Conservation (phyloP, 2,329 filamentous ascomycete genomes). For the Epichloe aotearoae region DNA sequence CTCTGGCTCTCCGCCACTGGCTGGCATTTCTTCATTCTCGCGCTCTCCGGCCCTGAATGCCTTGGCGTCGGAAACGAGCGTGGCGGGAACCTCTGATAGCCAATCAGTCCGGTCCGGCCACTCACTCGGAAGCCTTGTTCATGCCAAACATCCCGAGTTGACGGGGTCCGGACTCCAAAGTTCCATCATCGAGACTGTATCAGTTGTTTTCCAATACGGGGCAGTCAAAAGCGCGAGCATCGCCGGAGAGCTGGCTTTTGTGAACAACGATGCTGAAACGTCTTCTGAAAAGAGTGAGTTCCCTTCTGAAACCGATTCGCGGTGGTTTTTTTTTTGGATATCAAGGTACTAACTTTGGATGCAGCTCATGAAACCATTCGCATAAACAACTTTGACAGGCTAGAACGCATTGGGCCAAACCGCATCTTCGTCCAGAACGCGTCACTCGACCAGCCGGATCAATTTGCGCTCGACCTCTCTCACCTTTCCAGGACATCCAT, state of each 20-base stretch:
- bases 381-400: constrained; percentile 73
- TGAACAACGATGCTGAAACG: constrained; percentile 48
- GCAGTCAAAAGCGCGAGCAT: constrained; percentile 58
- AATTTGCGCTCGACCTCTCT: constrained; percentile 64
- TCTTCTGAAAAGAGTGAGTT: constrained; percentile 35
- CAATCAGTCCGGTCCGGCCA: constrained; percentile 84
- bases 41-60: constrained; percentile 37
- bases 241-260: constrained; percentile 78
- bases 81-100: constrained; percentile 58
- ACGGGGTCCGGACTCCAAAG: constrained; percentile 68
- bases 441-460: constrained; percentile 51
- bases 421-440: constrained; percentile 73
- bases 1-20: constrained; percentile 8
- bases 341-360: neutral
- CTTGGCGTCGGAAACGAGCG: constrained; percentile 49
- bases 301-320: neutral
- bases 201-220: constrained; percentile 66
- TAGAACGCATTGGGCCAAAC: constrained; percentile 90
- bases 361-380: constrained; percentile 54
- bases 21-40: constrained; percentile 9
- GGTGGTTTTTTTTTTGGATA: neutral
- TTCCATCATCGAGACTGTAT: constrained; percentile 87
- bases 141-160: constrained; percentile 72
- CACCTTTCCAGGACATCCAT: constrained; percentile 62
- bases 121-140: constrained; percentile 55